Conservation (phyloP, 1,284 basidiomycete genomes). For the Neolentinus lepideus region DNA sequence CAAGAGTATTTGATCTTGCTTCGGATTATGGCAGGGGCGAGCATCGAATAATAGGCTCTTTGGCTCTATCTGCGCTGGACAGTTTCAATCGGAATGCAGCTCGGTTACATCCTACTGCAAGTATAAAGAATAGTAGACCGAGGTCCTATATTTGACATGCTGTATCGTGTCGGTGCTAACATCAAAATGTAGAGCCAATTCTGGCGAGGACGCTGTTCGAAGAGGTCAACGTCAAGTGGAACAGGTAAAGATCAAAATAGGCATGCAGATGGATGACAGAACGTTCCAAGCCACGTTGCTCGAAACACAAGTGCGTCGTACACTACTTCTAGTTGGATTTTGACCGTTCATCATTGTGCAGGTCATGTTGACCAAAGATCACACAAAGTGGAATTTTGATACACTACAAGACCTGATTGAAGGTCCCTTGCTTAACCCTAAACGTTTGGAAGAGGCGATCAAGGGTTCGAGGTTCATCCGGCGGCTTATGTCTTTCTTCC, state of each 20-base stretch:
- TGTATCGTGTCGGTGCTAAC: neutral
- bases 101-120: slow-evolving; percentile 48
- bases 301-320: slow-evolving; percentile 66
- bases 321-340: slow-evolving; percentile 4
- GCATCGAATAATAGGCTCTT: slow-evolving; percentile 77
- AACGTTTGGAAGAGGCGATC: slow-evolving; percentile 94
- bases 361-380: slow-evolving; percentile 86
- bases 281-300: slow-evolving; percentile 79
- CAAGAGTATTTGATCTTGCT: slow-evolving; percentile 81
- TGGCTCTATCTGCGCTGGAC: slow-evolving; percentile 84
- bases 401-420: slow-evolving; percentile 86
- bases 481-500: slow-evolving; percentile 86
- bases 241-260: slow-evolving; percentile 81
- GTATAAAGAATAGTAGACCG: slow-evolving; percentile 47
- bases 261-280: slow-evolving; percentile 91
- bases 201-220: slow-evolving; percentile 79
- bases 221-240: slow-evolving; percentile 90
- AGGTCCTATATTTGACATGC: slow-evolving; percentile 33
- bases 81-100: slow-evolving; percentile 84
- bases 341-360: slow-evolving; percentile 26
- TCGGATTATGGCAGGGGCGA: slow-evolving; percentile 68
- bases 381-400: slow-evolving; percentile 91
- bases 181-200: slow-evolving; percentile 59
- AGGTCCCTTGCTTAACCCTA: slow-evolving; percentile 86
- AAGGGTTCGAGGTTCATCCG: slow-evolving; percentile 85